Evolutionary conservation across 1,139 yeast species (phyloP), one percentile per base, ranked within the genome.

Genomic region (Candida labiduridarum): DNA sequence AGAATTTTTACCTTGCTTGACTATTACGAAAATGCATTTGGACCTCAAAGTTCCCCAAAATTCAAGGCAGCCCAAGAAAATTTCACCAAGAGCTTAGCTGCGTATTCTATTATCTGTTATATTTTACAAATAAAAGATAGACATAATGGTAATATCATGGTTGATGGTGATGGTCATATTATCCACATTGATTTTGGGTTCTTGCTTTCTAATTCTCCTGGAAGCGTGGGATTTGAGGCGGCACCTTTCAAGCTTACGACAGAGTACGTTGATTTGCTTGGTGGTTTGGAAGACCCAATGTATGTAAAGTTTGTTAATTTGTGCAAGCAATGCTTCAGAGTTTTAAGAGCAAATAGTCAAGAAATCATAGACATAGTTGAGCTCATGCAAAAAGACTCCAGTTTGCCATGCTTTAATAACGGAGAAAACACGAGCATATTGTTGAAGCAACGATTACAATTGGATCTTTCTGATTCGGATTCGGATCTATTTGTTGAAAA

Each of bases 121-220:
- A 71, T 92, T 30, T 74, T 94, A 44, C 98, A 94, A 67, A 88
- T 94, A 49, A 94, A 94, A 61, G 99, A 94, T 66, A 80, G 99
- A 54, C 99, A 94, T 63, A 94, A 94, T 66, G 99, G 99, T 61
- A 94, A 94, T 66, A 92, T 94, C 45, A 86, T 94, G 88, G 71
- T 94, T 15, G 99, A 94, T 64, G 84, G 85, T 54, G 96, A 92
- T 57, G 99, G 99, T 0, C 98, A 94, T 64, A 87, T 94, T 12
- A 85, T 91, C 45, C 99, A 94, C 65, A 94, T 94, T 59, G 99
- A 94, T 69, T 94, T 94, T 72, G 99, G 99, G 0, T 94, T 91
- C 64, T 69, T 94, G 62, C 73, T 94, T 5, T 89, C 97, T 0
- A 94, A 94, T 62, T 87, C 97, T 0, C 99, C 99, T 0, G 98